Percentiles rank a stretch among this genome's conserved stretches.
Conservation (phyloP, 108 stramenopile genomes). For the Cyclotella kingstonii region DNA sequence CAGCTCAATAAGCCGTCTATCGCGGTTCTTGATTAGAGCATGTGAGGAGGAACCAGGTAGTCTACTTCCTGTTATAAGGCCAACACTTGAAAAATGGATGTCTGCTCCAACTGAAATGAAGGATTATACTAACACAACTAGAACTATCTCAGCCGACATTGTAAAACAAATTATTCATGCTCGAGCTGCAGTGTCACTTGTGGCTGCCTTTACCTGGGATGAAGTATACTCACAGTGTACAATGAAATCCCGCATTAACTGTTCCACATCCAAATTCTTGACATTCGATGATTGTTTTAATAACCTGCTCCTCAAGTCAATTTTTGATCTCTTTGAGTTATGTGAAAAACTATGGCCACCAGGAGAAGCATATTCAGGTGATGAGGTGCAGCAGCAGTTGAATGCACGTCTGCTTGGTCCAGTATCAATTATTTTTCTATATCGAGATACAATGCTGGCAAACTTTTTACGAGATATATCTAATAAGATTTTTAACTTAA, state of each 20-base stretch:
- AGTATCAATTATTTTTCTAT: conserved; percentile 22
- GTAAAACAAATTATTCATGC: conserved; percentile 25
- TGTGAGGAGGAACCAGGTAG: conserved; percentile 22
- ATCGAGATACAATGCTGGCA: conserved; percentile 23
- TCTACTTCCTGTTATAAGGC: conserved; percentile 34
- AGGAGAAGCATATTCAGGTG: conserved; percentile 9
- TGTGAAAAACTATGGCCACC: conserved; percentile 14
- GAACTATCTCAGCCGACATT: neutral
- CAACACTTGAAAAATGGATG: conserved; percentile 35
- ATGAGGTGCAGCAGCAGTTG: conserved; percentile 9
- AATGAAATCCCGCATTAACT: neutral
- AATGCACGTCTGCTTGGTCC: conserved; percentile 29
- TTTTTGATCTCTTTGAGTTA: conserved; percentile 16
- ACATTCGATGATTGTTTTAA: conserved; percentile 24
- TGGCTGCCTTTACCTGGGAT: conserved; percentile 39
- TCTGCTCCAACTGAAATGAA: neutral
- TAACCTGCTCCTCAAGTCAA: conserved; percentile 14
- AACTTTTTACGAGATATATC: conserved; percentile 15
- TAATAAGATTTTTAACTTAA: conserved; percentile 3
- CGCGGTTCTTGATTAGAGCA: conserved; percentile 22
- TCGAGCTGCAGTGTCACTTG: conserved; percentile 35
- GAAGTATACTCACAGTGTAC: conserved; percentile 6
- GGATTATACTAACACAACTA: neutral
- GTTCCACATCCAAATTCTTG: conserved; percentile 10
- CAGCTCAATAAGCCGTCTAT: conserved; percentile 19